phyloP scores from a whole-genome alignment of 805 yeast species.

The Candida qinlingensis region DNA sequence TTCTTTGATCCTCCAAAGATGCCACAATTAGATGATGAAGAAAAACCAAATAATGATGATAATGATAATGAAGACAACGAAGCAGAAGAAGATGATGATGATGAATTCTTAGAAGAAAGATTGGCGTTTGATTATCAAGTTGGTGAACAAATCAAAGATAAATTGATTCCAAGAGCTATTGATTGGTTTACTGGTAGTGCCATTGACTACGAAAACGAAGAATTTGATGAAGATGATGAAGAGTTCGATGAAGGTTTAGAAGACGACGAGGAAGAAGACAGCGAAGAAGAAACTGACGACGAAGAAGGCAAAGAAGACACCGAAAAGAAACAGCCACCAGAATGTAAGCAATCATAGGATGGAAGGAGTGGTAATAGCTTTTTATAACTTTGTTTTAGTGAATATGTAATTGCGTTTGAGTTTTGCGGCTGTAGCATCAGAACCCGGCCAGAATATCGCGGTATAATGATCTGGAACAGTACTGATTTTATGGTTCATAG shows the following conservation, averaged over 20 bases:
- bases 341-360: slow-evolving; percentile 11
- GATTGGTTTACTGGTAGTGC: slow-evolving; percentile 99
- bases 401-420: neutral
- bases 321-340: slow-evolving; percentile 16
- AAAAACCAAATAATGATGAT: slow-evolving; percentile 30
- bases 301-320: slow-evolving; percentile 30
- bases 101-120: slow-evolving; percentile 73
- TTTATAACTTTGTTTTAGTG: neutral
- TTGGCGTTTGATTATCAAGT: slow-evolving; percentile 90
- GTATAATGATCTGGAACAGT: too few species aligned
- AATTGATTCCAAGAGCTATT: slow-evolving; percentile 91
- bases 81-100: slow-evolving; percentile 56
- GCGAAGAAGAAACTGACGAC: slow-evolving; percentile 33
- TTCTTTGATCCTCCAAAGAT: slow-evolving; percentile 91
- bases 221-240: slow-evolving; percentile 56
- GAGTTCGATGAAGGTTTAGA: slow-evolving; percentile 36
- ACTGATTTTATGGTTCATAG: too few species aligned
- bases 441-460: too few species aligned
- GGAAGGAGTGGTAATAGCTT: neutral
- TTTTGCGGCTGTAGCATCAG: too few species aligned
- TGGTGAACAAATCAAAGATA: slow-evolving; percentile 95
- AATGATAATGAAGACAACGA: slow-evolving; percentile 44
- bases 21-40: slow-evolving; percentile 31
- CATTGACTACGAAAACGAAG: slow-evolving; percentile 65
- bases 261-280: slow-evolving; percentile 36